Evolutionary conservation across 495 filamentous ascomycete genomes (phyloP), one percentile per base, ranked within the genome.

Genomic region (Daldinia loculata): DNA sequence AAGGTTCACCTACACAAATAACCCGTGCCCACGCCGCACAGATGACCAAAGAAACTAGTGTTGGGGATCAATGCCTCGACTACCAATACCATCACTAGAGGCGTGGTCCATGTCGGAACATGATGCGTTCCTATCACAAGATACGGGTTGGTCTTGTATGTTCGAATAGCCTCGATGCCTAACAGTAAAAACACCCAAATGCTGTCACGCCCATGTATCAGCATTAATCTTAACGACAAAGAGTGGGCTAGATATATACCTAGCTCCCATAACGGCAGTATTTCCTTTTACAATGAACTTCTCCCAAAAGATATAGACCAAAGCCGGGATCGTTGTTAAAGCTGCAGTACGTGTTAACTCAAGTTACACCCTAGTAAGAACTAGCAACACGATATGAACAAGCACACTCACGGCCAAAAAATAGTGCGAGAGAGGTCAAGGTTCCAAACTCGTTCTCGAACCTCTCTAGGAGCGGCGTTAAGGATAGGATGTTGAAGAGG

Each of bases 371-470:
- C 36, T 19, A 52, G 30, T 50, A 32, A 43, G 19, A 7, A 15
- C 17, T 6, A n/a, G 59, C 8, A 39, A 38, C 32, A 22, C 14
- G n/a, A 27, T 45, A 59, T 9, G 15, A 56, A 41, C 12, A 8
- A 38, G 39, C 24, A 58, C 70, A 89, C 94, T 83, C 84, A 97
- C 93, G 93, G 56, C 95, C 96, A 69, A 93, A 84, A 78, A 98
- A 96, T 72, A 98, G 83, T 38, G 91, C 86, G 53, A 95, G 73
- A 19, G 93, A 88, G 27, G 91, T 90, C 71, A 98, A 82, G n/a
- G 94, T 97, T 27, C 95, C 95, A 81, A 95, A 86, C 75, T 97
- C 95, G n/a, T 88, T 84, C 80, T 99, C 95, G 77, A 98, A 99
- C 52, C 94, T 86, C 79, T 97, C 94, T 69, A 98, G 76, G 52